Evolutionary conservation across 2,329 filamentous ascomycete genomes (phyloP).

Genomic region (Xylaria digitata): DNA sequence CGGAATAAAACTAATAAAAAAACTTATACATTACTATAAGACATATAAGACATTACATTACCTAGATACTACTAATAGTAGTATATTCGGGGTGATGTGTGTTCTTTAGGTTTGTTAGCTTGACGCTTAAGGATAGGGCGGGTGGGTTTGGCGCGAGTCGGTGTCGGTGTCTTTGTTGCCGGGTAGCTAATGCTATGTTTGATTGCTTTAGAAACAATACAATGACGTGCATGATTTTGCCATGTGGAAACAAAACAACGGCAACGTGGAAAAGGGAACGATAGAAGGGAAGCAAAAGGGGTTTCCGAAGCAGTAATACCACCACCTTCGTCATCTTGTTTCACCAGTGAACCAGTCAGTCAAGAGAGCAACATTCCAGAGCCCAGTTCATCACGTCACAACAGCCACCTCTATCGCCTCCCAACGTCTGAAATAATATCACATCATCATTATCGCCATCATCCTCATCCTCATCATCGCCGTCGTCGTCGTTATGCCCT

Average conservation of each 20-base stretch:
- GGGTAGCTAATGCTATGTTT: constrained; percentile 9
- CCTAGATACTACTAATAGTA: neutral
- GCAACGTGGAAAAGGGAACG: constrained; percentile 13
- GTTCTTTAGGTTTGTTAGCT: constrained; percentile 22
- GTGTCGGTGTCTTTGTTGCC: neutral
- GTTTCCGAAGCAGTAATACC: neutral
- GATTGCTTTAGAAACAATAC: constrained; percentile 15
- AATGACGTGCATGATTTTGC: constrained; percentile 13
- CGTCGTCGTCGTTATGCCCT: constrained; percentile 35
- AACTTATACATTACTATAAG: neutral
- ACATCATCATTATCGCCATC: constrained; percentile 29
- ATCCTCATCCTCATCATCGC: no score
- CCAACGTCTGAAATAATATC: constrained; percentile 21
- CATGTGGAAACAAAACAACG: constrained; percentile 20
- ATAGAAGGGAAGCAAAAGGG: neutral
- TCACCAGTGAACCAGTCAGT: constrained; percentile 16
- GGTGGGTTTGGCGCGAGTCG: neutral
- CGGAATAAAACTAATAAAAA: neutral
- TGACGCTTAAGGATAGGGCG: constrained; percentile 12
- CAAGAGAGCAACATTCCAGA: constrained; percentile 25
- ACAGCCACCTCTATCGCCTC: constrained; percentile 12
- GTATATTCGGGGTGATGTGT: constrained; percentile 20
- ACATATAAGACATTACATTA: neutral
- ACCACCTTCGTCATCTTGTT: neutral
- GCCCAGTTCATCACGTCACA: constrained; percentile 1